Base-by-base conservation (phyloP, 768 basidiomycete genomes). In the Naganishia kalamii region DNA sequence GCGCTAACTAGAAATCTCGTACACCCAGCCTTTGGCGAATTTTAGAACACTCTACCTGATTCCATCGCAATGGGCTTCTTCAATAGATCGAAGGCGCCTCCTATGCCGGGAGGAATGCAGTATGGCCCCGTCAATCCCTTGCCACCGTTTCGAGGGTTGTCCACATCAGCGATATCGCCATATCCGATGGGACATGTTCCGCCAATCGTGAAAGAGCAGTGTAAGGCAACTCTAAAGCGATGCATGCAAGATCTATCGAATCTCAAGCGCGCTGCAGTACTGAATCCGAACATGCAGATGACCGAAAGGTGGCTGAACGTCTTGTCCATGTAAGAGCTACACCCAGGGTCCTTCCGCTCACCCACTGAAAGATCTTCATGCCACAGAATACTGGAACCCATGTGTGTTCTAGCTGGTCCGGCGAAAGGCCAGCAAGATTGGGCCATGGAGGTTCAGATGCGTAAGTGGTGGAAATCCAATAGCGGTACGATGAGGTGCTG, bases 131-230 rank as follows among this genome's bases (percentile, higher is more conserved):
- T n/a, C n/a, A 40, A 27, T 35, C 54, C 54, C 12, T 17, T 40
- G 35, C 54, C 54, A 15, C 54, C 54, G 1, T 57, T 57, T 27
- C 33, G 54, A 40, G 54, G 54, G 10, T 11, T 57, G 13, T 21
- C 54, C 19, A 57, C 35, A 5, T 23, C 54, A n/a, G 54, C 35
- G 7, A 21, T 40, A 19, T 37, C 54, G n/a, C 35, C 54, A 23
- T 57, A 57, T 27, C 54, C 54, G 4, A 25, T 41, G 37, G 54
- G 54, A 6, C 37, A 57, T 19, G 54, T 57, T 15, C 37, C 54
- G 3, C 29, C 51, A 4, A 19, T 23, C 10, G 33, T 54, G 3
- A 54, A 50, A 21, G 21, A 50, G 29, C 48, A 50, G 29, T 50
- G 48, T 21, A 25, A 19, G 48, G 48, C 29, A 5, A 50, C 29